These are phyloP conservation scores for Exserohilum turcica DNA, from an alignment of 2,329 filamentous ascomycete genomes.

Conservation along the genomic window DNA sequence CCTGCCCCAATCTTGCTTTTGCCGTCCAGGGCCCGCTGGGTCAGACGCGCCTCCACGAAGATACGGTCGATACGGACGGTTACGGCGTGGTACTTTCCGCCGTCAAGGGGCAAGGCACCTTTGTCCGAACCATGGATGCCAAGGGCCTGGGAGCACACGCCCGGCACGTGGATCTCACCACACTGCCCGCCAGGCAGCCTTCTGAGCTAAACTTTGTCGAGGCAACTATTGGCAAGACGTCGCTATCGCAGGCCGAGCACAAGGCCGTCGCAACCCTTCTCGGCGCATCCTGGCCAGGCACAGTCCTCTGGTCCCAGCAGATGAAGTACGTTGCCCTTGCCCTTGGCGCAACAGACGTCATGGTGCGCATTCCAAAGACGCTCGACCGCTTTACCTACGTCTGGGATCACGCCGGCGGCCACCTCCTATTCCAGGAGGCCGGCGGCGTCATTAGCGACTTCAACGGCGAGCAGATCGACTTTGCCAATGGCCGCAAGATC, in stretches of 20 bases:
- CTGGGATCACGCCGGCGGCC: constrained; percentile 63
- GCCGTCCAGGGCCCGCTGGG: constrained; percentile 30
- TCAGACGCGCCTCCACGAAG: constrained; percentile 36
- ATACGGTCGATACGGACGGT: constrained; percentile 52
- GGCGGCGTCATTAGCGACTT: constrained; percentile 59
- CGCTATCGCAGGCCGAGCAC: constrained; percentile 45
- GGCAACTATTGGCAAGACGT: constrained; percentile 49
- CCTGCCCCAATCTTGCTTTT: constrained; percentile 64
- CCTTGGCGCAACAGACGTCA: constrained; percentile 56
- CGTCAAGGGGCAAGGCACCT: constrained; percentile 53
- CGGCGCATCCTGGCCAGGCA: constrained; percentile 53
- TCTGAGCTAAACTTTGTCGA: constrained; percentile 54
- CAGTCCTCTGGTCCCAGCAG: constrained; percentile 59
- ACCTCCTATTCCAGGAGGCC: constrained; percentile 57
- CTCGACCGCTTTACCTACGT: constrained; percentile 54
- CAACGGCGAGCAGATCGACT: constrained; percentile 56
- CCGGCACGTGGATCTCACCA: constrained; percentile 34
- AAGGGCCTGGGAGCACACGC: constrained; percentile 39
- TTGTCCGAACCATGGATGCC: constrained; percentile 48
- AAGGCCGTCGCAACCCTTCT: constrained; percentile 46
- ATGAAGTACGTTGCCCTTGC: constrained; percentile 60
- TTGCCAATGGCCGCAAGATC: constrained; percentile 44
- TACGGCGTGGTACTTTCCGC: constrained; percentile 54
- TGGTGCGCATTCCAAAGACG: constrained; percentile 55
- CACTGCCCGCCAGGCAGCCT: constrained; percentile 34